A percentile compares a stretch with the other conserved stretches of the same genome.
Conservation (phyloP, 345 rosid genomes). For the Jatropha curcas region DNA sequence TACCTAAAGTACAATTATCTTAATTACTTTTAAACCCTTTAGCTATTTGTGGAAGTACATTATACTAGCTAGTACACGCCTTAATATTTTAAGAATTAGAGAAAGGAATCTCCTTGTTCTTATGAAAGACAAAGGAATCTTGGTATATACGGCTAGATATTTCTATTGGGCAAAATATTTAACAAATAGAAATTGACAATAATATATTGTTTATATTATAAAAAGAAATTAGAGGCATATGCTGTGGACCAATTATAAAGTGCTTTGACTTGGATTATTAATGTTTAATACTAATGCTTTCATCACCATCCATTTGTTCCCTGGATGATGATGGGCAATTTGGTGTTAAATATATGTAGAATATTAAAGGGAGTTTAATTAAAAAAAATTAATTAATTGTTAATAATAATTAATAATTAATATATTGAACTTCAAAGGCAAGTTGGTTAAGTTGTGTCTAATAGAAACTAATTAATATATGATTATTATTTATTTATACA, state of each 20-base stretch:
- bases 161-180: background rate
- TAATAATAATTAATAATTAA: too few relatives aligned
- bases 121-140: slow-evolving; percentile 17
- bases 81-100: background rate
- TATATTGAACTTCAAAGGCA: too few relatives aligned
- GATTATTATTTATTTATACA: too few relatives aligned
- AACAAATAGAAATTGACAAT: slow-evolving; percentile 17
- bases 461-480: too few relatives aligned
- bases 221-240: background rate
- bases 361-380: background rate
- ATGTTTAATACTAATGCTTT: slow-evolving; percentile 23
- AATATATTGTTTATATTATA: too few relatives aligned
- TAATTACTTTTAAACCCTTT: too few relatives aligned
- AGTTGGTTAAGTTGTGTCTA: too few relatives aligned
- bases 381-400: too few relatives aligned
- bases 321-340: slow-evolving; percentile 11
- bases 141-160: slow-evolving; percentile 25
- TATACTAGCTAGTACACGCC: background rate
- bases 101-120: slow-evolving; percentile 21
- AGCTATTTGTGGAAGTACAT: background rate
- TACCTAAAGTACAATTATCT: too few relatives aligned
- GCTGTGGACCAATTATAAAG: slow-evolving; percentile 16
- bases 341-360: background rate
- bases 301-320: slow-evolving; percentile 16
- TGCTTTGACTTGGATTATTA: slow-evolving; percentile 37